Evolutionary conservation across 2,329 filamentous ascomycete species (phyloP).

Genomic region (Cladophialophora bantiana): DNA sequence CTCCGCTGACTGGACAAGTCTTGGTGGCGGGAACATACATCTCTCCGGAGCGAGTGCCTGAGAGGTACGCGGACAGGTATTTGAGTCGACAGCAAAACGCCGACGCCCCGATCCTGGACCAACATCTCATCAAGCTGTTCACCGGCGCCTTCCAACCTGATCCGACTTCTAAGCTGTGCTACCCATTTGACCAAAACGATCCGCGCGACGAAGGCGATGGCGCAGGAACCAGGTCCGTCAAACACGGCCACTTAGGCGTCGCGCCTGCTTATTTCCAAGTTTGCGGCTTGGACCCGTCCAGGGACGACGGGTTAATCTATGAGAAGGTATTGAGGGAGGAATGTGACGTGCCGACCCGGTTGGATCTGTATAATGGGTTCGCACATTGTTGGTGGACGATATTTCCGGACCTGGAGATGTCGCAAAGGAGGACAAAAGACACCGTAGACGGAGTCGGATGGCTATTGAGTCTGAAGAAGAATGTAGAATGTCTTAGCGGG

Average conservation of each 20-base stretch:
- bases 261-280: slow-evolving; percentile 57
- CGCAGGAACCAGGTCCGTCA: slow-evolving; percentile 35
- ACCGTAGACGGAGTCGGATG: slow-evolving; percentile 32
- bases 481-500: neutral
- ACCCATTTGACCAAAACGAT: slow-evolving; percentile 45
- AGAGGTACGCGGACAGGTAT: slow-evolving; percentile 49
- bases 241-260: slow-evolving; percentile 27
- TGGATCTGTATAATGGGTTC: slow-evolving; percentile 54
- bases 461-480: slow-evolving; percentile 20
- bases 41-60: slow-evolving; percentile 43
- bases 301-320: slow-evolving; percentile 63
- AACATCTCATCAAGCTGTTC: slow-evolving; percentile 42
- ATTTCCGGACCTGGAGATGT: slow-evolving; percentile 34
- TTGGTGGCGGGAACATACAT: slow-evolving; percentile 51
- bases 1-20: slow-evolving; percentile 56
- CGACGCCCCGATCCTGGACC: slow-evolving; percentile 47
- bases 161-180: slow-evolving; percentile 42
- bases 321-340: slow-evolving; percentile 56
- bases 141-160: slow-evolving; percentile 45
- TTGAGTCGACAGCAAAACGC: slow-evolving; percentile 54
- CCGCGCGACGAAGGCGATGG: slow-evolving; percentile 33
- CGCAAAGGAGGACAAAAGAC: slow-evolving; percentile 27
- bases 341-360: slow-evolving; percentile 51
- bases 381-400: slow-evolving; percentile 47
- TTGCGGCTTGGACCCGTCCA: slow-evolving; percentile 58